Base-by-base conservation (phyloP, 495 filamentous ascomycete species). In the Clohesyomyces aquaticus region DNA sequence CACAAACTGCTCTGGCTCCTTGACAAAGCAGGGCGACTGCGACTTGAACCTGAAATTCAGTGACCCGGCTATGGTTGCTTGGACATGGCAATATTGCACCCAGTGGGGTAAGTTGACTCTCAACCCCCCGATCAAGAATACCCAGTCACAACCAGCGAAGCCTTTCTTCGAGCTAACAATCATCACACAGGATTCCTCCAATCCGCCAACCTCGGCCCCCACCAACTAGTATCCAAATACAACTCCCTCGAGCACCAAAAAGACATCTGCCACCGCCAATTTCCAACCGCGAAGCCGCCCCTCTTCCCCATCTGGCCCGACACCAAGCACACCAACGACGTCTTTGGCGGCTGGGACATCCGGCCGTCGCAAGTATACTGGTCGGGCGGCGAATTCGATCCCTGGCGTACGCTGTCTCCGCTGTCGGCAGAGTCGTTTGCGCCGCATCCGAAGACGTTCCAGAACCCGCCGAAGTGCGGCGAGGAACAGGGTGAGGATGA, bases 31-130 rank as follows among this genome's bases (percentile, higher is more conserved):
- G 25, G 63, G 54, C 0, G 68, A 75, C 0, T 85, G 83, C 64
- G 61, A 74, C 16, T 60, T 85, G 29, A 73, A 76, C 27, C 67
- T 73, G n/a, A 57, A 55, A 3, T 67, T 74, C 29, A 66, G 66
- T 18, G 76, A 80, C 19, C 68, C 79, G 0, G 71, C 56, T 9
- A 12, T 10, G 4, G 79, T 85, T 52, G 74, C 76, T 52, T 87
- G 84, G 84, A 79, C 72, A 8, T 87, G 83, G 83, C 82, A 85
- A 66, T 84, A 81, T 66, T 86, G 84, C 71, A 81, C 81, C 11
- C 79, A 86, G 69, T 85, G 78, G 76, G 84, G 84, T 38, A 81
- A 76, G 67, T 65, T 18, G n/a, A 47, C 3, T 35, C 2, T 12
- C 14, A n/a, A 4, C 14, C 25, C 12, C 21, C 25, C 25, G 22